Evolutionary conservation across 768 basidiomycete genomes (phyloP), one percentile per base, ranked within the genome.

Genomic region (Tylopilus sp.): DNA sequence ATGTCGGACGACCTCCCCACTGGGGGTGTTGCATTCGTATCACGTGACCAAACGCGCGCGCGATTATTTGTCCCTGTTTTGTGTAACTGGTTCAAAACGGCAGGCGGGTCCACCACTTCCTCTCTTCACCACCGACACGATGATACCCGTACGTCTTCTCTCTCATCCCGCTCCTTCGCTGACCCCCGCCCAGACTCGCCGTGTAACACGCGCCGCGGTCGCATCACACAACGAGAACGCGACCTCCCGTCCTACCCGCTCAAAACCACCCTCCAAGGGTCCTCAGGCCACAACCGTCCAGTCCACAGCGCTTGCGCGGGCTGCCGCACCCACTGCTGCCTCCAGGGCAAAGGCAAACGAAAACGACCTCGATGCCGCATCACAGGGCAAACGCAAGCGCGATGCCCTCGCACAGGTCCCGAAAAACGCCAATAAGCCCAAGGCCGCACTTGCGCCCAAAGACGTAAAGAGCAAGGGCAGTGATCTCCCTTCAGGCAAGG

Each of bases 381-480:
- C 73, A 3, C 77, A 77, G 41, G 80, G 78, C 30, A 88, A 88
- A 65, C 79, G 88, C 49, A 91, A 90, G 67, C 84, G 89, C 18
- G 83, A 84, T 44, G 87, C 83, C 0, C 74, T 91, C 38, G 79
- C 80, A 15, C 90, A 91, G 63, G 85, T 91, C 40, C 72, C 74
- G 3, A 82, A 83, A 60, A 82, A 80, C 59, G 75, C 68, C 31
- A 63, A 57, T 51, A 70, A 65, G 53, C 57, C 75, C 55, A 74
- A 73, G 53, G 60, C 56, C 40, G 51, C 62, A 40, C 79, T 77
- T 33, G 63, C 54, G 0, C 48, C 61, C 7, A 62, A 60, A 47
- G 64, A 62, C n/a, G 57, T 52, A 47, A 89, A 89, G 71, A 79
- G 77, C 45, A 87, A 85, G 69, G 77, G 72, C 60, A 73, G 72